phyloP scores from a whole-genome alignment of 1,284 basidiomycete genomes.

The Cystobasidiaceae sp. region DNA sequence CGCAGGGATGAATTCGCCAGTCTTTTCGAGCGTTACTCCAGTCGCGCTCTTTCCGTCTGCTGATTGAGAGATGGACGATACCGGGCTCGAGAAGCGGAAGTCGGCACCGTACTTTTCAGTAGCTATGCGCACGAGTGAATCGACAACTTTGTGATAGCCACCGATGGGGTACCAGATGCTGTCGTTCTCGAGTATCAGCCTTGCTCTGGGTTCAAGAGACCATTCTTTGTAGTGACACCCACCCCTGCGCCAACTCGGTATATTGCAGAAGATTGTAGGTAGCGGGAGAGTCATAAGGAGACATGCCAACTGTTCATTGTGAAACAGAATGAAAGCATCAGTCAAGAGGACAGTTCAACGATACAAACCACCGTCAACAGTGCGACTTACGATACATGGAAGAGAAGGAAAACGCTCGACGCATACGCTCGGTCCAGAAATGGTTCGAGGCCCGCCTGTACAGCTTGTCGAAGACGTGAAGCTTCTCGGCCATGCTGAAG shows the following conservation, averaged over 20 bases:
- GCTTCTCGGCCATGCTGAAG: slow-evolving; percentile 28
- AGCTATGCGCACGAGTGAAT: slow-evolving; percentile 51
- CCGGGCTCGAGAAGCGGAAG: slow-evolving; percentile 49
- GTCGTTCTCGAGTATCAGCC: too few species aligned
- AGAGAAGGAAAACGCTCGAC: slow-evolving; percentile 51
- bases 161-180: slow-evolving; percentile 55
- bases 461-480: slow-evolving; percentile 39
- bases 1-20: slow-evolving; percentile 49
- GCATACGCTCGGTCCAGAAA: slow-evolving; percentile 53
- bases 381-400: slow-evolving; percentile 47
- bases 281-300: slow-evolving; percentile 54
- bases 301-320: slow-evolving; percentile 48
- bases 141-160: slow-evolving; percentile 52
- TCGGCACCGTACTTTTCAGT: slow-evolving; percentile 47
- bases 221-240: too few species aligned
- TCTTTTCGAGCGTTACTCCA: slow-evolving; percentile 49
- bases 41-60: slow-evolving; percentile 41
- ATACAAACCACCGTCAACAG: too few species aligned
- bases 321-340: too few species aligned
- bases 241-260: slow-evolving; percentile 50
- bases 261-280: slow-evolving; percentile 55
- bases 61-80: slow-evolving; percentile 48
- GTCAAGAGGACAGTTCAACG: too few species aligned
- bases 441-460: slow-evolving; percentile 49
- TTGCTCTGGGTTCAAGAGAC: too few species aligned